Base-by-base conservation (phyloP, 1,139 yeast species). In the Geotrichum restrictum region DNA sequence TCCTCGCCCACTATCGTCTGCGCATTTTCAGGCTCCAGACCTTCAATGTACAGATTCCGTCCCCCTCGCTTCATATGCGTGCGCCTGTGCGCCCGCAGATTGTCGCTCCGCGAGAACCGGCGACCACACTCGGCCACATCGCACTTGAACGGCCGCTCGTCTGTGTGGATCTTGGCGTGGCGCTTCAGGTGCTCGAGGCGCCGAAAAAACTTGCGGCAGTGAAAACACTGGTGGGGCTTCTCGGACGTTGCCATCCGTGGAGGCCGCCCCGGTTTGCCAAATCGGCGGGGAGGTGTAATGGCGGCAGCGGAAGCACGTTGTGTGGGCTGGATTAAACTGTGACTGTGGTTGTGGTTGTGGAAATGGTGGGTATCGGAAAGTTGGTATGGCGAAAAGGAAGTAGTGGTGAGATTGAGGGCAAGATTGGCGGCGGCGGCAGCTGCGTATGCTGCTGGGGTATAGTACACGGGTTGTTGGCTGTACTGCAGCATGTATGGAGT, bases 181-280 rank as follows among this genome's bases (percentile, higher is more conserved):
- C 98, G 77, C 66, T 88, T 87, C 52, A 91, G 88, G 72, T 93
- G 96, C 64, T 93, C 96, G 34, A 94, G 91, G 56, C 98, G 77
- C 66, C 88, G 91, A 74, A 91, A 91, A 62, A 95, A 83, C 56
- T 88, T 74, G n/a, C 86, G 84, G 60, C 75, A 72, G 49, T 62
- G 57, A 32, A 55, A 57, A 72, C 97, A 89, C 60, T 77, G 77
- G 69, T 86, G 91, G 49, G 81, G 83, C 49, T 84, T 85, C 61
- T 78, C 82, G 62, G 18, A 31, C 5, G 38, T 42, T 8, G 49
- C 29, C 29, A 24, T 5, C 13, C 48, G 40, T 19, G 27, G 51
- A 24, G 32, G 51, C 16, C 33, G 41, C 6, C 24, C 48, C 11
- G 42, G 48, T 13, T 36, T 27, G 40, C 44, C 44, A 40, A 40